Evolutionary conservation across 345 rosid species (phyloP).

Genomic region (thale cress (Arabidopsis thaliana)): TAIR10.1 NC_003070.9:24323001-24323500

Average conservation of each 20-base stretch:
- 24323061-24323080: constrained; percentile 43
- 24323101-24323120: constrained; percentile 69
- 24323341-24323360: neutral
- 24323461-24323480: constrained; percentile 76
- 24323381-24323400: neutral
- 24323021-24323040: constrained; percentile 60
- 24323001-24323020: constrained; percentile 63
- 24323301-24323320: constrained; percentile 9
- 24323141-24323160: constrained; percentile 17
- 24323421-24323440: constrained; percentile 99
- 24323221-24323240: constrained; percentile 78
- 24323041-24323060: constrained; percentile 66
- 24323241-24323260: constrained; percentile 65
- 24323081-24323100: constrained; percentile 51
- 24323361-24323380: neutral
- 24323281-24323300: constrained; percentile 81
- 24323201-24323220: constrained; percentile 78
- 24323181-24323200: constrained; percentile 50
- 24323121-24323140: constrained; percentile 36
- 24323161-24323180: neutral
- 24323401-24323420: constrained; percentile 42
- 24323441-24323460: constrained; percentile 68
- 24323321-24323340: constrained; percentile 6
- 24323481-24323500: constrained; percentile 78
- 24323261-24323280: constrained; percentile 66